Percentiles rank a stretch among this genome's conserved stretches.
phyloP scores from a whole-genome alignment of 176 grass and related monocot genomes.

The Phoenix dactylifera region DNA sequence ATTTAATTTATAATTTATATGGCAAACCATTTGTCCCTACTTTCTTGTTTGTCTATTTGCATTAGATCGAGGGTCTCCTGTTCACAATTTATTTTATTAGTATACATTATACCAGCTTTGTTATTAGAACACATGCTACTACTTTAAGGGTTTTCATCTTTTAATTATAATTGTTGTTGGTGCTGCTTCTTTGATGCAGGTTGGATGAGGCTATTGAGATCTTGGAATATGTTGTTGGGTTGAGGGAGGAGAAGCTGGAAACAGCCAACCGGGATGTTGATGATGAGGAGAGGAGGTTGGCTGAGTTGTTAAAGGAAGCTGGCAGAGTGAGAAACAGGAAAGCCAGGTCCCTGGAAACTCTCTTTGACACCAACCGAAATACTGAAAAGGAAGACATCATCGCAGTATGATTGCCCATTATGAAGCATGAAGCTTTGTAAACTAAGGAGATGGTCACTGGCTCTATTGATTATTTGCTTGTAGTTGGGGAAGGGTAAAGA shows the following conservation, averaged over 20 bases:
- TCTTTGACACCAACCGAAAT: constrained; percentile 63
- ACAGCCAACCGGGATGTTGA: constrained; percentile 87
- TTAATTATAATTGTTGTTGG: background rate
- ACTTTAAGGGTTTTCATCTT: background rate
- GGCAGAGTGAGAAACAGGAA: constrained; percentile 79
- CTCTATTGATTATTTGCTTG: too few species aligned
- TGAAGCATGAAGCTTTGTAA: too few species aligned
- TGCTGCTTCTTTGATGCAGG: constrained; percentile 34
- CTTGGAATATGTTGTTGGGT: constrained; percentile 73
- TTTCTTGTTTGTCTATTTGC: too few species aligned
- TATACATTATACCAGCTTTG: too few species aligned
- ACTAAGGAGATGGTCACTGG: too few species aligned
- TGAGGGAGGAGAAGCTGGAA: constrained; percentile 86
- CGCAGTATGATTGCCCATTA: constrained; percentile 20
- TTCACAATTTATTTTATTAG: too few species aligned
- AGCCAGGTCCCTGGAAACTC: constrained; percentile 59
- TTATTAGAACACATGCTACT: constrained; percentile 8
- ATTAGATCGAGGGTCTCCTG: too few species aligned
- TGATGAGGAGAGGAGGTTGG: constrained; percentile 83
- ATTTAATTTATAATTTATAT: too few species aligned
- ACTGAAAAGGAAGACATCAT: constrained; percentile 31
- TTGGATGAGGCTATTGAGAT: constrained; percentile 86
- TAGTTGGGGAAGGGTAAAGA: too few species aligned
- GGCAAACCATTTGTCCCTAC: too few species aligned
- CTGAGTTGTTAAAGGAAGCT: constrained; percentile 78